Base-by-base conservation (phyloP, 805 yeast species). In the Ogataea paradorogensis region DNA sequence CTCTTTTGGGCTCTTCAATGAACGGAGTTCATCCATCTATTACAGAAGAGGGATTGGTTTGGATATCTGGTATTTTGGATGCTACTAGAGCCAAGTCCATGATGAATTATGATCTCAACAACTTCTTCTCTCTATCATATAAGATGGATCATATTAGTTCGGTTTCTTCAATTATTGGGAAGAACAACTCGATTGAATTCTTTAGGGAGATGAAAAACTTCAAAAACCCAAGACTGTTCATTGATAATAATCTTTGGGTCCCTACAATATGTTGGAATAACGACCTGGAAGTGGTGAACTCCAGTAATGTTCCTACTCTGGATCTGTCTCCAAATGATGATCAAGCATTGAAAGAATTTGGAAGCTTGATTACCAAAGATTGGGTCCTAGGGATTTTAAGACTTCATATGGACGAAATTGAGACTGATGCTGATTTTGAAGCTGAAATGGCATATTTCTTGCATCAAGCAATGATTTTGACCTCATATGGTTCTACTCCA, bases 231-330 rank as follows among this genome's bases (percentile, higher is more conserved):
- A 48, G 47, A 1, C 81, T 68, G 47, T 87, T 63, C 52, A 68
- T 82, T 48, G 89, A 83, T 52, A 71, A 72, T 22, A 74, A 72
- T 37, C 64, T 73, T 2, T 70, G 67, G 52, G 63, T 67, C 7
- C 93, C 95, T 0, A 84, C 89, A 78, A 60, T 84, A 7, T 82
- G 83, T 36, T 87, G 96, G 95, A 84, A 80, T 10, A 61, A 76
- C 14, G 49, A 63, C 0, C 53, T 82, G 59, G 55, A 58, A 15
- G 88, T 72, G 2, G 63, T 79, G 14, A 65, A 64, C 3, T 59
- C 56, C 6, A 61, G 63, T 5, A 55, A 48, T 3, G 50, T 51
- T 14, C 38, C 50, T 0, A 26, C 44, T 8, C 33, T 66, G 11
- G 50, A 59, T 1, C 62, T 82, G 14, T 64, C 53, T 11, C 62